These are phyloP conservation scores for Eimeria sp. DNA, from an alignment of 169 alveolate genomes.

Conservation along the genomic window DNA sequence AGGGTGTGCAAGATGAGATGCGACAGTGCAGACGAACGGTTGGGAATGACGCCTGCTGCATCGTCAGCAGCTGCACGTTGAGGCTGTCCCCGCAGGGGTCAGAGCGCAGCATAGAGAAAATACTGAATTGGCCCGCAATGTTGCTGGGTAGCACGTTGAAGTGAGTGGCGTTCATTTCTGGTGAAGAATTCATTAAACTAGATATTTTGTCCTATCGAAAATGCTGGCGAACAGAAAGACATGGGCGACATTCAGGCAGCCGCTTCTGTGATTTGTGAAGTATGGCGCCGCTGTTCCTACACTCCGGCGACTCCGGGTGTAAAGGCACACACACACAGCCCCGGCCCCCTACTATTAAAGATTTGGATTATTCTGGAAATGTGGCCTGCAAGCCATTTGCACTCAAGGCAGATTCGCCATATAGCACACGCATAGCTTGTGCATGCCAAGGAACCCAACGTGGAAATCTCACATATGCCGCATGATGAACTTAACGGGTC, in stretches of 20 bases:
- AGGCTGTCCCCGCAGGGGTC: not conserved
- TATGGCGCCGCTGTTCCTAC: not conserved
- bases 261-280: not conserved
- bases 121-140: not conserved
- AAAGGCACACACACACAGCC: not conserved
- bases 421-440: too few relatives aligned
- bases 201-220: not conserved
- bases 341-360: too few relatives aligned
- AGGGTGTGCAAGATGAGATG: too few relatives aligned
- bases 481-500: too few relatives aligned
- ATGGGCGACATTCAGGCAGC: constrained; percentile 16
- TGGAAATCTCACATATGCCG: too few relatives aligned
- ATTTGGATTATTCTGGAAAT: too few relatives aligned
- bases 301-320: constrained; percentile 9
- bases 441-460: too few relatives aligned
- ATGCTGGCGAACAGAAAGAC: constrained; percentile 1
- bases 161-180: constrained; percentile 15
- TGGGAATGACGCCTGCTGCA: constrained; percentile 19
- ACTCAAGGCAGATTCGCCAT: too few relatives aligned
- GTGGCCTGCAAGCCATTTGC: too few relatives aligned
- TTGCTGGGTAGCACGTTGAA: not conserved
- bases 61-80: constrained; percentile 1
- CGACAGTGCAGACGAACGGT: too few relatives aligned
- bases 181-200: not conserved
- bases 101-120: not conserved